Evolutionary conservation across 768 basidiomycete genomes (phyloP).

Genomic region (Collybiopsis confluens): DNA sequence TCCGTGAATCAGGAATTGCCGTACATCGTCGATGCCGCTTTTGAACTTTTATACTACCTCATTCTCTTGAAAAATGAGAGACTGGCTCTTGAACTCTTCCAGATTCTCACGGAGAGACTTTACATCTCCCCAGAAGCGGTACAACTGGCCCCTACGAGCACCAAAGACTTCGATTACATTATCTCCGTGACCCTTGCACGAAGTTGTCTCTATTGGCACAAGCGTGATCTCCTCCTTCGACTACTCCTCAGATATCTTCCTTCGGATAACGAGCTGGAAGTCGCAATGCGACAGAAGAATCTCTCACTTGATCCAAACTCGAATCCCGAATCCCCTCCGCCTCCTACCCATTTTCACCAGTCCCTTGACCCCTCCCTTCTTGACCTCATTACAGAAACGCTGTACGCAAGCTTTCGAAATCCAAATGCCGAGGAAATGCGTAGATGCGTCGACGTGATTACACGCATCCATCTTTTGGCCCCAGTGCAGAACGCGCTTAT

Average conservation of each 20-base stretch:
- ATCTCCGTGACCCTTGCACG: slow-evolving; percentile 45
- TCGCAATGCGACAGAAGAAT: background rate
- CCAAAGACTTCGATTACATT: slow-evolving; percentile 41
- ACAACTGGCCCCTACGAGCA: slow-evolving; percentile 28
- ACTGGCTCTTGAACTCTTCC: slow-evolving; percentile 44
- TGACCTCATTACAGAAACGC: slow-evolving; percentile 36
- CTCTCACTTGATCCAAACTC: background rate
- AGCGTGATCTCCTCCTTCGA: slow-evolving; percentile 37
- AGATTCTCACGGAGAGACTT: slow-evolving; percentile 37
- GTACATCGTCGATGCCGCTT: slow-evolving; percentile 32
- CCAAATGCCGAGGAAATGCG: slow-evolving; percentile 32
- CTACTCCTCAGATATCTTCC: slow-evolving; percentile 31
- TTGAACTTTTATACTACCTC: slow-evolving; percentile 39
- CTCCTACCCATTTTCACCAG: background rate
- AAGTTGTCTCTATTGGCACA: slow-evolving; percentile 53
- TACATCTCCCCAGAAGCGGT: slow-evolving; percentile 47
- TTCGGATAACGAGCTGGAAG: background rate
- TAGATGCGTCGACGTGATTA: slow-evolving; percentile 38
- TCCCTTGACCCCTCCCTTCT: slow-evolving; percentile 21
- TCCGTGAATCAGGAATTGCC: slow-evolving; percentile 36
- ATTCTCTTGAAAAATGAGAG: slow-evolving; percentile 27
- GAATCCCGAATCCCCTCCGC: background rate
- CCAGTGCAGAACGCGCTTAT: slow-evolving; percentile 41
- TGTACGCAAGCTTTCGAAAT: slow-evolving; percentile 36
- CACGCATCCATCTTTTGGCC: slow-evolving; percentile 27